Evolutionary conservation across 2,329 filamentous ascomycete species (phyloP), one percentile per base, ranked within the genome.

Genomic region (Aspergillus tubingensis): DNA sequence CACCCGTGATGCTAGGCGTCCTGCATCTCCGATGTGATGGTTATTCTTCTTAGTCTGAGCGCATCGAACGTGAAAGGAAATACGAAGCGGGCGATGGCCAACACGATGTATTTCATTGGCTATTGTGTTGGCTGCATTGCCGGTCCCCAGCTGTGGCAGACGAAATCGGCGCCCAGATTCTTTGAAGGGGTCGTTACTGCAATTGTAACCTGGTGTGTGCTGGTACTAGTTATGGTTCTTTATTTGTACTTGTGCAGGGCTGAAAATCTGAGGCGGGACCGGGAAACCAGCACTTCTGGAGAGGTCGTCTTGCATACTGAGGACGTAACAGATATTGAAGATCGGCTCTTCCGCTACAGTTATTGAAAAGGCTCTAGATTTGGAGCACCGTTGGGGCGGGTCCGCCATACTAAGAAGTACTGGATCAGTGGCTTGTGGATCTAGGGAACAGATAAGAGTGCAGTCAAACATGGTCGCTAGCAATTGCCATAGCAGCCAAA

Each of bases 11-110:
- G 2, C 11, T 51, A 76, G 70, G 76, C 79, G n/a, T 80, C 79
- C 1, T 76, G 74, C 56, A 80, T 80, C 63, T 77, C 77, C 5
- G 68, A 75, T 39, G 67, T 74, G 56, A 75, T 76, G 71, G 76
- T 73, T 4, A 76, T 81, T 30, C 71, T 80, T 0, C 74, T 82
- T 19, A 77, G 73, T 7, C 73, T 83, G 1, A 74, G 70, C 4
- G 80, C 80, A 0, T 82, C 80, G 15, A 83, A 83, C 55, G 76
- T 81, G 19, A 79, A 80, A 44, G 81, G 81, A 0, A 83, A 83
- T 66, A 83, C 81, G 0, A 83, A 83, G 63, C 75, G 76, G 7
- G 72, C 79, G 6, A 72, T 80, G 3, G 76, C 80, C 23, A 82
- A 78, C 55, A 73, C 76, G 5, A 70, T 82, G 61, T 83, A 81